Percentiles rank a stretch among this genome's conserved stretches.
phyloP scores from a whole-genome alignment of 345 rosid genomes.

The Capsella bursapastoris region DNA sequence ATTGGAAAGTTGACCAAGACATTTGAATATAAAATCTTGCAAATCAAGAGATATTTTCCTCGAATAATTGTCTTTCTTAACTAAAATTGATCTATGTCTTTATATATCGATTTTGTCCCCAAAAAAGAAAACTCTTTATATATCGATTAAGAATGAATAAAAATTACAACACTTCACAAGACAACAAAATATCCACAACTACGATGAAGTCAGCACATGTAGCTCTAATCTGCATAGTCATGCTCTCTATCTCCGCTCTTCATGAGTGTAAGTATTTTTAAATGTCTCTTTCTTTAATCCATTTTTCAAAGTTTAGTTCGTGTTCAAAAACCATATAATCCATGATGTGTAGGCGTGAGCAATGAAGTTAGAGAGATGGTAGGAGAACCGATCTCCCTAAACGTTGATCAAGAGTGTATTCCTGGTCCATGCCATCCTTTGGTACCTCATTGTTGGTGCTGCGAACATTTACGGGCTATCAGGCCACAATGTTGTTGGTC shows the following conservation, averaged over 20 bases:
- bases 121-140: too few species aligned
- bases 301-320: not conserved
- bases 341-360: not conserved
- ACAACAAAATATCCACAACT: not conserved
- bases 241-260: constrained; percentile 12
- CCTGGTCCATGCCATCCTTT: not conserved
- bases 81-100: not conserved
- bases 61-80: too few species aligned
- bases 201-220: constrained; percentile 24
- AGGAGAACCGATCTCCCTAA: not conserved
- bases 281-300: too few species aligned
- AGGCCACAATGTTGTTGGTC: not conserved
- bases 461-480: not conserved
- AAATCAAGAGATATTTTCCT: not conserved
- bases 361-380: not conserved
- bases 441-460: constrained; percentile 10
- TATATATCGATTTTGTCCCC: too few species aligned
- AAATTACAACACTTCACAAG: too few species aligned
- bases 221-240: constrained; percentile 14
- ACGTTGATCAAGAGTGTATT: not conserved
- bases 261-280: constrained; percentile 22
- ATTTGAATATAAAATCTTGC: too few species aligned
- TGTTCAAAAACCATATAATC: not conserved
- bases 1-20: too few species aligned
- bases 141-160: not conserved